phyloP scores from a whole-genome alignment of 257 asterid species.

The Marsdenia floribunda region DNA sequence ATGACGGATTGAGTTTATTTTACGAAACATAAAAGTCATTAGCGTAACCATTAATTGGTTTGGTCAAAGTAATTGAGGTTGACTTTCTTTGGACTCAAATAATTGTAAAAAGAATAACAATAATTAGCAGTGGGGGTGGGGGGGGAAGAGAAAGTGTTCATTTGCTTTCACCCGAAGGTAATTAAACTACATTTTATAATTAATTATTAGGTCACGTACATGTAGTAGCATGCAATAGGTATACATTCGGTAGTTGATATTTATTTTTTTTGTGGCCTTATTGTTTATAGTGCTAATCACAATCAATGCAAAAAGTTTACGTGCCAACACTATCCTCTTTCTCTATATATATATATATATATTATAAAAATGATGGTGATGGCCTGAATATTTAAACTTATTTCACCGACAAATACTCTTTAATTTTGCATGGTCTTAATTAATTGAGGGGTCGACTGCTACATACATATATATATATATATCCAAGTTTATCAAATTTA shows the following conservation, averaged over 20 bases:
- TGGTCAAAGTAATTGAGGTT: too few species aligned
- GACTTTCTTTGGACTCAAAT: too few species aligned
- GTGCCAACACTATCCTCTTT: neutral
- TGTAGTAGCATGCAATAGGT: too few species aligned
- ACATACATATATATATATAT: too few species aligned
- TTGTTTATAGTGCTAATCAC: slow-evolving; percentile 24
- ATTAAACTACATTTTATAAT: neutral
- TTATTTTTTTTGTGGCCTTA: neutral
- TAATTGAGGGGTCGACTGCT: too few species aligned
- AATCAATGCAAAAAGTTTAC: slow-evolving; percentile 27
- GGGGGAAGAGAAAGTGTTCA: neutral
- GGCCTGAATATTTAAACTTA: neutral
- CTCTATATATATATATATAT: too few species aligned
- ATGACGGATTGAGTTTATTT: too few species aligned
- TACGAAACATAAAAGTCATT: too few species aligned
- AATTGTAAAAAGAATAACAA: neutral
- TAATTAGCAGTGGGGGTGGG: neutral
- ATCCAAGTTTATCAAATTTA: too few species aligned
- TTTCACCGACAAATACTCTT: too few species aligned
- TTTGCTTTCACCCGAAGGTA: slow-evolving; percentile 2
- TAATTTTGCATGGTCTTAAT: too few species aligned
- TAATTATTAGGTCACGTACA: neutral
- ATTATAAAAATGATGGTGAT: neutral
- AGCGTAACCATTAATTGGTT: too few species aligned
- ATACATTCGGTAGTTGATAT: neutral